phyloP scores from a whole-genome alignment of 169 alveolate species.

The Plasmodium relictum region DNA sequence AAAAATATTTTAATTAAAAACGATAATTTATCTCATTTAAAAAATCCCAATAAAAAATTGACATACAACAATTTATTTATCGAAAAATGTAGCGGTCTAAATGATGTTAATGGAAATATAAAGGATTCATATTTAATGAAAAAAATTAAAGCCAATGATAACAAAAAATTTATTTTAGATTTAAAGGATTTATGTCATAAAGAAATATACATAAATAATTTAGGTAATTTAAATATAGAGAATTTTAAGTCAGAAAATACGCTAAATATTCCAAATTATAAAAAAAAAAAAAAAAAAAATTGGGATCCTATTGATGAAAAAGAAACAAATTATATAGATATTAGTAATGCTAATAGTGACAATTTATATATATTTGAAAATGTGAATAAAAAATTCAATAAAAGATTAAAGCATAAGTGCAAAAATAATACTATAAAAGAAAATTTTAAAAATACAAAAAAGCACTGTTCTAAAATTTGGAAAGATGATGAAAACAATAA shows the following conservation, averaged over 20 bases:
- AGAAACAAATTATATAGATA: no score
- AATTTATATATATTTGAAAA: no score
- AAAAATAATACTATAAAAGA: no score
- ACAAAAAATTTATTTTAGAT: background rate
- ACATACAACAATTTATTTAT: slow-evolving; percentile 36
- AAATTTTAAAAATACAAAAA: background rate
- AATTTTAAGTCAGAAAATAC: no score
- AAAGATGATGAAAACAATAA: background rate
- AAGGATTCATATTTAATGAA: slow-evolving; percentile 11
- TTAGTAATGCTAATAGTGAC: no score
- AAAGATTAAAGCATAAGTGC: no score
- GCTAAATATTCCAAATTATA: no score
- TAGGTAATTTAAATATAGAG: no score
- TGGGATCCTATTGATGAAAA: no score
- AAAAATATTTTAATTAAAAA: slow-evolving; percentile 16
- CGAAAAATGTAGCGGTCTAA: slow-evolving; percentile 20
- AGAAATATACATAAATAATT: background rate
- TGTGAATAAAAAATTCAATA: no score
- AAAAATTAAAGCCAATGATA: background rate
- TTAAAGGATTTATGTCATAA: background rate
- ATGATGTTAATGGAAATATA: slow-evolving; percentile 33
- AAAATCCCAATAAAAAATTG: slow-evolving; percentile 1
- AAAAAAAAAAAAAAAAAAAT: no score
- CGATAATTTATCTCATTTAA: slow-evolving; percentile 4
- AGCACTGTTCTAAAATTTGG: background rate